These are phyloP conservation scores for Pogostemon cablin DNA, from an alignment of 257 asterid species.

Conservation along the genomic window DNA sequence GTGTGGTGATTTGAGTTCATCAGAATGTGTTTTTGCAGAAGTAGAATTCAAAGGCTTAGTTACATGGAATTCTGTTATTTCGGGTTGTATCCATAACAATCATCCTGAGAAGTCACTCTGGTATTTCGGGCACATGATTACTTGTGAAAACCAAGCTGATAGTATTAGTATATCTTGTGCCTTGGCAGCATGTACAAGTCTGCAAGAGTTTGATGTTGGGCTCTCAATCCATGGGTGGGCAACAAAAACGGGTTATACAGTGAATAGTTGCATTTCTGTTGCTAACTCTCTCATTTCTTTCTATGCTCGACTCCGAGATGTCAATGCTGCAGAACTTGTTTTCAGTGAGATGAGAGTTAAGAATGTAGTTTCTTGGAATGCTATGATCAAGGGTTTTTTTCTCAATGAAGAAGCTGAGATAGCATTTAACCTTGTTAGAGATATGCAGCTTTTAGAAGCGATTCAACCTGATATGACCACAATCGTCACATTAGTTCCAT, in stretches of 20 bases:
- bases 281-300: constrained; percentile 68
- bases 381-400: constrained; percentile 61
- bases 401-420: constrained; percentile 38
- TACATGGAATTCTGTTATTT: constrained; percentile 67
- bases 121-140: constrained; percentile 52
- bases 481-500: constrained; percentile 46
- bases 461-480: constrained; percentile 57
- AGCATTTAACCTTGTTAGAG: constrained; percentile 47
- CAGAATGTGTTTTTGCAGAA: constrained; percentile 48
- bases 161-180: constrained; percentile 62
- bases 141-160: constrained; percentile 42
- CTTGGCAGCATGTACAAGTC: constrained; percentile 53
- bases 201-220: constrained; percentile 50
- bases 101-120: constrained; percentile 45
- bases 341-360: constrained; percentile 43
- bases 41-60: constrained; percentile 46
- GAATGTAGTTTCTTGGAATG: constrained; percentile 72
- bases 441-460: constrained; percentile 56
- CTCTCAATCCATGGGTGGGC: constrained; percentile 52
- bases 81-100: constrained; percentile 50
- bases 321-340: constrained; percentile 45
- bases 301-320: constrained; percentile 46
- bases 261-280: constrained; percentile 44
- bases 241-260: constrained; percentile 50
- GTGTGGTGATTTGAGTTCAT: constrained; percentile 54